Conservation (phyloP, 148 eudicot genomes). For the Salicornia ramosissima region DNA sequence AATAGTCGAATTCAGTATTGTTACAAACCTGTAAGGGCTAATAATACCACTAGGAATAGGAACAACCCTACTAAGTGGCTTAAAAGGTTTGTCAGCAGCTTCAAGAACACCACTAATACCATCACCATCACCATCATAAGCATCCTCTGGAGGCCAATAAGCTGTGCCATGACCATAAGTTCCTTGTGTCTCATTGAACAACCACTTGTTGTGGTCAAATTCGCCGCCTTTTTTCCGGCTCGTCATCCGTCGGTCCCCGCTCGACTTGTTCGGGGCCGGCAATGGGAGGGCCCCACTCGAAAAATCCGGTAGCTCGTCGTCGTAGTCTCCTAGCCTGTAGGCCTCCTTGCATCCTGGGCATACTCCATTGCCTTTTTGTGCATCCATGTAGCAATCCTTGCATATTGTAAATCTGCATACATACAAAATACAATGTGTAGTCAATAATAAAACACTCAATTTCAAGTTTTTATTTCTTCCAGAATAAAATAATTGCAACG, state of each 20-base stretch:
- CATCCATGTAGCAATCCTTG: conserved; percentile 68
- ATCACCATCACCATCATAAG: conserved; percentile 42
- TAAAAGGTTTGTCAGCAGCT: conserved; percentile 64
- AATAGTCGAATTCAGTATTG: not conserved
- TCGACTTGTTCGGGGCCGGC: conserved; percentile 43
- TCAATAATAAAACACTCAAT: not conserved
- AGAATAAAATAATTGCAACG: no score
- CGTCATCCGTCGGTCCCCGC: conserved; percentile 33
- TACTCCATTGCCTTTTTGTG: conserved; percentile 57
- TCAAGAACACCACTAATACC: conserved; percentile 35
- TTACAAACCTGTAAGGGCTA: conserved; percentile 76
- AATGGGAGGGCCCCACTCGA: conserved; percentile 50
- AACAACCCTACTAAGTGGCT: conserved; percentile 54
- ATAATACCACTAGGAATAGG: conserved; percentile 59
- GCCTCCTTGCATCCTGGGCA: conserved; percentile 91
- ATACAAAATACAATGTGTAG: not conserved
- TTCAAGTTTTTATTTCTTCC: no score
- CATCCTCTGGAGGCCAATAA: conserved; percentile 70
- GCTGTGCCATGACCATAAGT: conserved; percentile 77
- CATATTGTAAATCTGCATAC: conserved; percentile 68
- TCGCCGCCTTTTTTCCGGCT: conserved; percentile 58
- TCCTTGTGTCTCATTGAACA: conserved; percentile 68
- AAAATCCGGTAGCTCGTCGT: conserved; percentile 44
- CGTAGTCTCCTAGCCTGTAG: conserved; percentile 50
- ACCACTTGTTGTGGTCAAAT: conserved; percentile 86